Conservation (phyloP, 1,284 basidiomycete genomes). For the Puccinia coronata region DNA sequence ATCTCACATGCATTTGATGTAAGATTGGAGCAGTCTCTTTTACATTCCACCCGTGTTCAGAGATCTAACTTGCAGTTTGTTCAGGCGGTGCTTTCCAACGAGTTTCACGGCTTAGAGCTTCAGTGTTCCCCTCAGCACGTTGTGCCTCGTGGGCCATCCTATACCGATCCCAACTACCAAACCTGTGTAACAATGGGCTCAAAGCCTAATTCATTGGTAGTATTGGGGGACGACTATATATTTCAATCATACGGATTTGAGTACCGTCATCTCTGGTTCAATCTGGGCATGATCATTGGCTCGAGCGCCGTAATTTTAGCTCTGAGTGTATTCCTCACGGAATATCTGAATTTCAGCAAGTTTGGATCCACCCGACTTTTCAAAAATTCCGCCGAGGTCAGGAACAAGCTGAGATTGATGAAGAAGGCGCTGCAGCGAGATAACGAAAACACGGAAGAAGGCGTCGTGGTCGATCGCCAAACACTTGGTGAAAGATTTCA, state of each 20-base stretch:
- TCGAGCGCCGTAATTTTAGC: slow-evolving; percentile 16
- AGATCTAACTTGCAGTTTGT: neutral
- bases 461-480: neutral
- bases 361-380: slow-evolving; percentile 38
- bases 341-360: slow-evolving; percentile 34
- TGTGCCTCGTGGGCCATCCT: slow-evolving; percentile 52
- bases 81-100: slow-evolving; percentile 43
- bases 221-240: slow-evolving; percentile 46
- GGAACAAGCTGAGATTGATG: slow-evolving; percentile 13
- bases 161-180: slow-evolving; percentile 38
- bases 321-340: slow-evolving; percentile 12
- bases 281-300: slow-evolving; percentile 24
- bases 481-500: slow-evolving; percentile 22
- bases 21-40: slow-evolving; percentile 9
- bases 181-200: slow-evolving; percentile 50
- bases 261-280: slow-evolving; percentile 25
- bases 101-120: slow-evolving; percentile 52
- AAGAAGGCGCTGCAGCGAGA: neutral
- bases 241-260: slow-evolving; percentile 30
- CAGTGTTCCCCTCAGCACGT: slow-evolving; percentile 53
- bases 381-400: slow-evolving; percentile 13
- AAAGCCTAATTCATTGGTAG: slow-evolving; percentile 22
- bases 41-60: neutral
- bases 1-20: slow-evolving; percentile 56
- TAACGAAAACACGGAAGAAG: neutral